Evolutionary conservation across 441 rosid genomes (phyloP).

Genomic region (Arabidopsis lyrata): DNA sequence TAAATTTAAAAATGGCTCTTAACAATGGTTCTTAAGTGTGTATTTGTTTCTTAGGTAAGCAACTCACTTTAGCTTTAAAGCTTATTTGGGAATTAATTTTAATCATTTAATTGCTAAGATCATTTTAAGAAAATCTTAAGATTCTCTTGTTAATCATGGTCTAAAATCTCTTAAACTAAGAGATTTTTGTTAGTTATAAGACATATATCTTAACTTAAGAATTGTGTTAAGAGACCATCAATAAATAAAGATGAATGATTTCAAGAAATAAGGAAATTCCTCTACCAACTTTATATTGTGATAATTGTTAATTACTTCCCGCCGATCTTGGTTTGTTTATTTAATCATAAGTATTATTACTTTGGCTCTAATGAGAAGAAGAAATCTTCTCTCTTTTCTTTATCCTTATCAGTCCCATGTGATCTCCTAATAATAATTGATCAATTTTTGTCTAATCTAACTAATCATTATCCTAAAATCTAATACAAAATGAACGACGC

Average conservation of each 20-base stretch:
- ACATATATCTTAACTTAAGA: no score
- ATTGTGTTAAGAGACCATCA: no score
- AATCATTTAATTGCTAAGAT: no score
- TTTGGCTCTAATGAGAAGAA: slow-evolving; percentile 19
- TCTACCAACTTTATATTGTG: slow-evolving; percentile 33
- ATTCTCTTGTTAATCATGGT: no score
- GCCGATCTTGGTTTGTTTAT: slow-evolving; percentile 33
- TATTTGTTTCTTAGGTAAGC: no score
- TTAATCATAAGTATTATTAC: slow-evolving; percentile 16
- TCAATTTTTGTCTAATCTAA: slow-evolving; percentile 36
- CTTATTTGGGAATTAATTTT: no score
- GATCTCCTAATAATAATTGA: slow-evolving; percentile 37
- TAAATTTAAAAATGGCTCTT: no score
- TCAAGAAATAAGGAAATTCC: slow-evolving; percentile 10
- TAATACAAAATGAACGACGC: slow-evolving; percentile 34
- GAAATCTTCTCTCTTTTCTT: background rate
- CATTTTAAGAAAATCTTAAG: no score
- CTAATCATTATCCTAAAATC: slow-evolving; percentile 41
- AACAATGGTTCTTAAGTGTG: no score
- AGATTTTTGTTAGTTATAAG: no score
- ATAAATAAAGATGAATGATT: slow-evolving; percentile 1
- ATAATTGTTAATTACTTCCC: slow-evolving; percentile 23
- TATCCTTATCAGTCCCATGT: slow-evolving; percentile 30
- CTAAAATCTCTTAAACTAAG: no score
- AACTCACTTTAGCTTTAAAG: no score